Base-by-base conservation (phyloP, 1,139 yeast genomes). In the Pichia sp. region DNA sequence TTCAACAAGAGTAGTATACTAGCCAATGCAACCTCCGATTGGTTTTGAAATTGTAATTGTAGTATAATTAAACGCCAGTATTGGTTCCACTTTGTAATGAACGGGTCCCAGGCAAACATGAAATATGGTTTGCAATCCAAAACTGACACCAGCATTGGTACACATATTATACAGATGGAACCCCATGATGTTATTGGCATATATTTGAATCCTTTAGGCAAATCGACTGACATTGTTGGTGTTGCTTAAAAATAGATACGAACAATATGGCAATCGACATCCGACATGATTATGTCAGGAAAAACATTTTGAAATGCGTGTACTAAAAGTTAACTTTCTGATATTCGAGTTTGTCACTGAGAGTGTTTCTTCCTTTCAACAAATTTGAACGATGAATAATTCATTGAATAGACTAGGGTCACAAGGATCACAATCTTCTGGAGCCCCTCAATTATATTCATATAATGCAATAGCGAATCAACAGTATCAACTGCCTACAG, bases 11-110 rank as follows among this genome's bases (percentile, higher is more conserved):
- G 66, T 34, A 83, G 59, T 15, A 81, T 60, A 7, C 73, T 64
- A 1, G 73, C 68, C 22, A 84, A 55, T 20, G 84, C 60, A 45
- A 77, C 81, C 59, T 84, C 88, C 2, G 86, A 77, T 62, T 84
- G 89, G 58, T 81, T 83, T 42, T 76, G 68, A 51, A 76, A 84
- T 5, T 79, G 68, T 24, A 77, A 47, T 59, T 82, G 92, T 60
- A 72, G 76, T 3, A 79, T 64, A 6, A 73, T 44, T 15, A 83
- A 56, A 43, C 94, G 68, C 89, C 92, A 85, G 64, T 76, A 81
- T 58, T 85, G 94, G 43, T 66, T 58, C 71, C 85, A 84, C 49
- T 73, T 70, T 13, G 72, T 58, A 18, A 85, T 69, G 56, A 77
- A 80, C 5, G 92, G 92, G 44, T 73, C 77, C 41, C 82, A 71